Evolutionary conservation across 495 filamentous ascomycete species (phyloP).

Genomic region (Neohortaea acidophila): DNA sequence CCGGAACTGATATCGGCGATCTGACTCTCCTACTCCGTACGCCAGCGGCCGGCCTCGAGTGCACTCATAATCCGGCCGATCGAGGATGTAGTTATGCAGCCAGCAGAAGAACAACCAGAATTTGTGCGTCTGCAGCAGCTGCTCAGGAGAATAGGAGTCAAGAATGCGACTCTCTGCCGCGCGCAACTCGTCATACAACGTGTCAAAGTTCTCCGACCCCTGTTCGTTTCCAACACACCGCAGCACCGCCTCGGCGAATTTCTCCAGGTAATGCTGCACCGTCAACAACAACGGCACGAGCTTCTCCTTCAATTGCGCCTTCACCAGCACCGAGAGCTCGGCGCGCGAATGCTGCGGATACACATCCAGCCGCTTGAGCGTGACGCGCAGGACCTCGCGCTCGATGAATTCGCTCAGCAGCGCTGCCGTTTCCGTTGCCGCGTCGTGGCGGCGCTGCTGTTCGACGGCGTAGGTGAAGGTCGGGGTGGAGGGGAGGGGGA

Average conservation of each 20-base stretch:
- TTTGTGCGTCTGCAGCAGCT: constrained; percentile 1
- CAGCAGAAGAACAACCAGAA: constrained; percentile 6
- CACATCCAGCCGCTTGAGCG: not conserved
- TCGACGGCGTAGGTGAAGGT: constrained; percentile 2
- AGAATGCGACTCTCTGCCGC: not conserved
- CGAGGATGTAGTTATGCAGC: not conserved
- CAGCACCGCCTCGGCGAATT: not conserved
- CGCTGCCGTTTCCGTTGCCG: not conserved
- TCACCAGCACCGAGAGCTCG: not conserved
- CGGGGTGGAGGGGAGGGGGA: not conserved
- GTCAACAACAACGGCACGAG: constrained; percentile 5
- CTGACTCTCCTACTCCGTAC: too few species aligned
- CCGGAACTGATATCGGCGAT: not conserved
- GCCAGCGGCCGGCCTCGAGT: too few species aligned
- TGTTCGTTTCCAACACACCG: not conserved
- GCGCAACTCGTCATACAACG: too few species aligned
- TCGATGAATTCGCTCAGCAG: constrained; percentile 4
- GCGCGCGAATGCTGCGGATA: not conserved
- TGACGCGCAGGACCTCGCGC: constrained; percentile 1
- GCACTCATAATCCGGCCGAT: not conserved
- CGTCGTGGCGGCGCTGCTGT: not conserved
- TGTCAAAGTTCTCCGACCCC: not conserved
- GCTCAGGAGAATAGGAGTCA: not conserved
- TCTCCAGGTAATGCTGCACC: constrained; percentile 7
- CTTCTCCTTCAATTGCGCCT: not conserved